phyloP scores from a whole-genome alignment of 495 filamentous ascomycete species.

The Clavariopsis aquatica region DNA sequence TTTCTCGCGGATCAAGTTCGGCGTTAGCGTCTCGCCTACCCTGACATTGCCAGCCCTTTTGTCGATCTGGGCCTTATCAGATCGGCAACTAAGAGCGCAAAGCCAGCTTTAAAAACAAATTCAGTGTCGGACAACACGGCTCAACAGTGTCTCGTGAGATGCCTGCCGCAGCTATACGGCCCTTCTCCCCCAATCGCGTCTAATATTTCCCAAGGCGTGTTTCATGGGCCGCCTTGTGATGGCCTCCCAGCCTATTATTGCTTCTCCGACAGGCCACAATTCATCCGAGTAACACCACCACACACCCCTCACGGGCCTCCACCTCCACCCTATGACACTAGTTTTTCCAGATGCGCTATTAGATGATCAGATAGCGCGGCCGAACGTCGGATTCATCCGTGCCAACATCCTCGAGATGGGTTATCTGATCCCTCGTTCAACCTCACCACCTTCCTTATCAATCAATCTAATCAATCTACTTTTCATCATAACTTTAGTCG shows the following conservation, averaged over 20 bases:
- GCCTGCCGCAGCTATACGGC: not conserved
- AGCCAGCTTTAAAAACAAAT: not conserved
- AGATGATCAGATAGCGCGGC: constrained; percentile 25
- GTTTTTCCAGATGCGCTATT: not conserved
- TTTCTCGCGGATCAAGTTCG: constrained; percentile 11
- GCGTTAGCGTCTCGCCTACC: constrained; percentile 2
- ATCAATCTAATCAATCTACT: not conserved
- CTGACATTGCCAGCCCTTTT: not conserved
- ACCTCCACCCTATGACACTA: not conserved
- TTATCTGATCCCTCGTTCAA: constrained; percentile 7
- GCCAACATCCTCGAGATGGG: not conserved
- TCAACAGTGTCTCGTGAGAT: not conserved
- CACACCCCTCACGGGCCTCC: not conserved
- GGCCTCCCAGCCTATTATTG: not conserved
- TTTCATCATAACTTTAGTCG: not conserved
- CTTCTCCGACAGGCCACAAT: constrained; percentile 1
- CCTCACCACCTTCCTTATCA: too few species aligned
- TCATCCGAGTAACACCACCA: constrained; percentile 1
- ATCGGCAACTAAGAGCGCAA: not conserved
- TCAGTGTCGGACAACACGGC: not conserved
- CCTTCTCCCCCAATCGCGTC: not conserved
- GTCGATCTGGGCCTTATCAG: constrained; percentile 5
- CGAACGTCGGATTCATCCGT: constrained; percentile 17
- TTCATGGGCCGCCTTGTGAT: not conserved
- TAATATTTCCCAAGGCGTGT: not conserved